These are phyloP conservation scores for Meripilus lineatus DNA, from an alignment of 1,284 basidiomycete genomes.

Conservation along the genomic window DNA sequence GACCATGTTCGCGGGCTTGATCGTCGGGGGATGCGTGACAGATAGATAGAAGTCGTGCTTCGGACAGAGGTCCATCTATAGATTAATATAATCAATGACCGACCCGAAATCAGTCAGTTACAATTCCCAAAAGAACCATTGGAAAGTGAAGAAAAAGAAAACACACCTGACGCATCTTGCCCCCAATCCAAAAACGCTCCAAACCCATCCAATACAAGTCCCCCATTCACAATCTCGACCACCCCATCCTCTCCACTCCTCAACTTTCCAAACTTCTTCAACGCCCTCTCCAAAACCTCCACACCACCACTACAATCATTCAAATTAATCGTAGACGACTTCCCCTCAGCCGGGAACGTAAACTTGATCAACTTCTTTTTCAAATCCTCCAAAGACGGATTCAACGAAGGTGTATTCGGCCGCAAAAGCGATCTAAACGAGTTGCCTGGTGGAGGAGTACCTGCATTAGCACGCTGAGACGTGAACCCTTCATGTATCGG, in stretches of 20 bases:
- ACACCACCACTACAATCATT: slow-evolving; percentile 73
- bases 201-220: slow-evolving; percentile 84
- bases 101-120: too few relatives aligned
- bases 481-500: slow-evolving; percentile 66
- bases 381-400: slow-evolving; percentile 71
- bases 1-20: slow-evolving; percentile 77
- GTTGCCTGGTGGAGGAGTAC: slow-evolving; percentile 47
- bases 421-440: slow-evolving; percentile 42
- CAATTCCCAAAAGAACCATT: too few relatives aligned
- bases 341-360: slow-evolving; percentile 71
- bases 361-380: slow-evolving; percentile 84
- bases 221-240: slow-evolving; percentile 56
- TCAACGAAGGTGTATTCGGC: slow-evolving; percentile 37
- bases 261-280: slow-evolving; percentile 85
- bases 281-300: slow-evolving; percentile 80
- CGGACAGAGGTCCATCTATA: slow-evolving; percentile 70
- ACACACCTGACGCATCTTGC: slow-evolving; percentile 49
- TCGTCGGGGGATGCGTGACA: slow-evolving; percentile 83
- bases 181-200: slow-evolving; percentile 69
- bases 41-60: slow-evolving; percentile 79
- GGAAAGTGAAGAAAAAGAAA: too few relatives aligned
- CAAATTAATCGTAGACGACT: slow-evolving; percentile 76
- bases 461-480: slow-evolving; percentile 29
- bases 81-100: slow-evolving; percentile 7
- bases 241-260: slow-evolving; percentile 42